These are phyloP conservation scores for Ceratocystis alfenasii DNA, from an alignment of 2,329 filamentous ascomycete genomes.

Conservation along the genomic window DNA sequence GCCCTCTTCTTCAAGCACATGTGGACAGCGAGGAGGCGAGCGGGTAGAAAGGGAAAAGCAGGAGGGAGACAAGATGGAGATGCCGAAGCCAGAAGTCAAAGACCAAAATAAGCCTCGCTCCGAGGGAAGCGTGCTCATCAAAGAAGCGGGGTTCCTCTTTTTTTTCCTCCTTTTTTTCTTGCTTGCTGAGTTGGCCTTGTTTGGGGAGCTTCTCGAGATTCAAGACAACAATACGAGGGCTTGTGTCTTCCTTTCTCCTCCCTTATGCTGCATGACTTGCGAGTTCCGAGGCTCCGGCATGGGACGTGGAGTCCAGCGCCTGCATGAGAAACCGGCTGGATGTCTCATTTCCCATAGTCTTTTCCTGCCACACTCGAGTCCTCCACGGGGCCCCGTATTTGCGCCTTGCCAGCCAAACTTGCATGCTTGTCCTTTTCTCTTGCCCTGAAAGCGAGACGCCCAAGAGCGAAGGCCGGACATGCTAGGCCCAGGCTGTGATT, in stretches of 20 bases:
- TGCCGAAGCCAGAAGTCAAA: neutral
- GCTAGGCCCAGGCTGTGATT: neutral
- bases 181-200: neutral
- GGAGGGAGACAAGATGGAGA: neutral
- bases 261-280: neutral
- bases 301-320: neutral
- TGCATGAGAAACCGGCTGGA: neutral
- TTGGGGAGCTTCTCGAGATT: neutral
- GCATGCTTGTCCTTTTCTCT: too few species aligned
- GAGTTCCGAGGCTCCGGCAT: neutral
- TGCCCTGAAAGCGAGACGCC: too few species aligned
- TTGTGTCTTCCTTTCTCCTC: neutral
- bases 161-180: neutral
- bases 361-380: neutral
- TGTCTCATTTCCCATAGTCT: neutral
- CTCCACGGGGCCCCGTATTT: neutral
- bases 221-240: neutral
- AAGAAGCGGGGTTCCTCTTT: neutral
- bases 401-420: neutral
- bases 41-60: neutral
- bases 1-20: neutral
- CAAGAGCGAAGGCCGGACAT: too few species aligned
- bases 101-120: neutral
- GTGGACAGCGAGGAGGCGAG: neutral
- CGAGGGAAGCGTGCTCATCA: neutral